Evolutionary conservation across 2,329 filamentous ascomycete species (phyloP), one percentile per base, ranked within the genome.

Genomic region (Penicillium concentricum): DNA sequence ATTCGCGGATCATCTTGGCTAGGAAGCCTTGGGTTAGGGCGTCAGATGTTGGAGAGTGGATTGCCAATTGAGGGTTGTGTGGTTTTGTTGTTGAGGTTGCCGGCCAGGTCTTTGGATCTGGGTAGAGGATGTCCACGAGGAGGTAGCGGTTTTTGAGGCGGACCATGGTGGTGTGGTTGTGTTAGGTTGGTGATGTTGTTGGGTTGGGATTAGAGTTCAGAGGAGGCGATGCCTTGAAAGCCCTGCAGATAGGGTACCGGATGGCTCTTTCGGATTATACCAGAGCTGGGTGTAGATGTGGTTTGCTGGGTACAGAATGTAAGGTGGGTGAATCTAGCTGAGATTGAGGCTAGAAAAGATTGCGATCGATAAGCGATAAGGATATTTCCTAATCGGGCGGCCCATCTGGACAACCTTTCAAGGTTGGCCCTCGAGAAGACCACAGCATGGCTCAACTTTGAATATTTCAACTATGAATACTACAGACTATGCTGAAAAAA

Each of bases 111-210:
- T 60, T 59, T 18, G 68, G 63, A 7, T 86, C 82, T 0, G 92
- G 91, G 69, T 97, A 97, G 45, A 97, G 82, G 63, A 97, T 92
- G 72, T 96, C 91, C 60, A 97, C 85, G n/a, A 97, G 86, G 18
- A 99, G 84, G 74, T 99, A 99, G 68, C 94, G 88, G 75, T 96
- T 89, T 77, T 99, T 99, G 65, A 97, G 85, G 71, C 94, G 91
- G 58, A 99, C 94, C 94, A 99, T 97, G 47, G 42, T 77, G 64
- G 30, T 32, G 28, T 38, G n/a, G 2, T 42, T 50, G 46, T 38
- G 2, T 51, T 45, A 13, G 9, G 41, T 37, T 46, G 50, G 16
- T 30, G 50, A 10, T 30, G 16, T 4, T 13, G 30, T n/a, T 26
- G 24, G 3, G 9, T 18, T 42, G 12, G 12, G n/a, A 45, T 12